A percentile compares a stretch with the other conserved stretches of the same genome.
Evolutionary conservation across 768 basidiomycete species (phyloP).

Genomic region (Calvatia gigantea): DNA sequence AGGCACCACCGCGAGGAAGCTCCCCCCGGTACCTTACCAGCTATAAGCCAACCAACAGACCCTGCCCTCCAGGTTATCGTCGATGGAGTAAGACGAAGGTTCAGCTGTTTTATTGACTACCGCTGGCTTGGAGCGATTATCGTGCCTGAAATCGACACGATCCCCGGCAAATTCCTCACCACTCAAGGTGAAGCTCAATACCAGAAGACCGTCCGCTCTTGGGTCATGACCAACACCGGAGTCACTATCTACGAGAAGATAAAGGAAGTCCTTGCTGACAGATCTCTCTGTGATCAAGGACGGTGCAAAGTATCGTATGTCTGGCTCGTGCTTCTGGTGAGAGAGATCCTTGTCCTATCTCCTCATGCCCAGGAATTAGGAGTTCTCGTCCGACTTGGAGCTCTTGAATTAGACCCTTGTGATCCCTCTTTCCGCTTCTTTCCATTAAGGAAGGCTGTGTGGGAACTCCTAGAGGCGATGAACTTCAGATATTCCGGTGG

Average conservation of each 20-base stretch:
- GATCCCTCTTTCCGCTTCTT: neutral
- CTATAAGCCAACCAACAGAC: neutral
- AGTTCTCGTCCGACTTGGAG: neutral
- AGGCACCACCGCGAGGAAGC: neutral
- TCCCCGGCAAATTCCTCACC: neutral
- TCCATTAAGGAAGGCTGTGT: neutral
- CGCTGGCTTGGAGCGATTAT: neutral
- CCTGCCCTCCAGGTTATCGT: neutral
- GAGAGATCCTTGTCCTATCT: neutral
- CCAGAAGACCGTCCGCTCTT: neutral
- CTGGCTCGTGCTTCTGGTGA: slow-evolving; percentile 2
- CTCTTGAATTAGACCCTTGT: neutral
- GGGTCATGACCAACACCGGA: neutral
- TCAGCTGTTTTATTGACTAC: neutral
- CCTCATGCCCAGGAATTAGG: neutral
- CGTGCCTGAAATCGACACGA: neutral
- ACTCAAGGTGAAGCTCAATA: neutral
- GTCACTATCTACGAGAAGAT: neutral
- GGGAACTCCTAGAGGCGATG: neutral
- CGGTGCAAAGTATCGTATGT: neutral
- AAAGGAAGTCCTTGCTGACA: neutral
- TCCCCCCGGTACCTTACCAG: neutral
- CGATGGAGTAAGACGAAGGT: neutral
- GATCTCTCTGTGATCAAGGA: neutral
- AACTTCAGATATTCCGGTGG: neutral